phyloP scores from a whole-genome alignment of 1,139 yeast species.

The Taphrina wiesneri region DNA sequence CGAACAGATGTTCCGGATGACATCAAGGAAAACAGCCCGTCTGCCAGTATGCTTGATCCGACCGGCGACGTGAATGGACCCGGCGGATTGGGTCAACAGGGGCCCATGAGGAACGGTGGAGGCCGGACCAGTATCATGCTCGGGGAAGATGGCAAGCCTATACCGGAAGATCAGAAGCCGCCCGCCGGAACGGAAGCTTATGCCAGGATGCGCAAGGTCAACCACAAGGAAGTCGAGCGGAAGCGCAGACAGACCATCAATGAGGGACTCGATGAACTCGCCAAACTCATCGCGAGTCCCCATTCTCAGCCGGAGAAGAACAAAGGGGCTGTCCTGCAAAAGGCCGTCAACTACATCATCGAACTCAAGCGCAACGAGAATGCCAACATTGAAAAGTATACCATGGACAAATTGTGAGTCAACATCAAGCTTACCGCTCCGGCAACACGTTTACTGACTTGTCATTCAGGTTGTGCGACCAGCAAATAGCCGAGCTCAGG shows the following conservation, averaged over 20 bases:
- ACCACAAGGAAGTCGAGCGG: conserved; percentile 96
- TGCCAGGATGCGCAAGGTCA: conserved; percentile 80
- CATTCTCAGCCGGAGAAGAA: conserved; percentile 69
- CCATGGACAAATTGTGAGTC: conserved; percentile 25
- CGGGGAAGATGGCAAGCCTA: conserved; percentile 31
- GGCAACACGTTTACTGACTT: neutral
- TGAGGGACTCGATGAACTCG: conserved; percentile 80
- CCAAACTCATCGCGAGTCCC: conserved; percentile 56
- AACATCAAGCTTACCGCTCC: neutral
- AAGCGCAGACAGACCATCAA: conserved; percentile 92
- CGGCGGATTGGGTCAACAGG: conserved; percentile 2
- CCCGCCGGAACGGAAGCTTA: conserved; percentile 73
- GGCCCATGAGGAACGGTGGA: neutral
- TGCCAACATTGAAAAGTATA: conserved; percentile 59
- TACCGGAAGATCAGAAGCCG: conserved; percentile 44
- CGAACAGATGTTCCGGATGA: conserved; percentile 18
- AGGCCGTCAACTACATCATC: conserved; percentile 86
- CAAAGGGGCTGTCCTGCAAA: conserved; percentile 82
- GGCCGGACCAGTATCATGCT: conserved; percentile 25
- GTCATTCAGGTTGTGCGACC: conserved; percentile 7
- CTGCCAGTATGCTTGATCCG: neutral
- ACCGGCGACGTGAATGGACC: neutral
- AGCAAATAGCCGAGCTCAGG: conserved; percentile 17
- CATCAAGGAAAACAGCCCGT: conserved; percentile 18
- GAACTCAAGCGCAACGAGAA: conserved; percentile 77